Conservation (phyloP, 129 eudicot genomes). For the Oenanthe sinensis region DNA sequence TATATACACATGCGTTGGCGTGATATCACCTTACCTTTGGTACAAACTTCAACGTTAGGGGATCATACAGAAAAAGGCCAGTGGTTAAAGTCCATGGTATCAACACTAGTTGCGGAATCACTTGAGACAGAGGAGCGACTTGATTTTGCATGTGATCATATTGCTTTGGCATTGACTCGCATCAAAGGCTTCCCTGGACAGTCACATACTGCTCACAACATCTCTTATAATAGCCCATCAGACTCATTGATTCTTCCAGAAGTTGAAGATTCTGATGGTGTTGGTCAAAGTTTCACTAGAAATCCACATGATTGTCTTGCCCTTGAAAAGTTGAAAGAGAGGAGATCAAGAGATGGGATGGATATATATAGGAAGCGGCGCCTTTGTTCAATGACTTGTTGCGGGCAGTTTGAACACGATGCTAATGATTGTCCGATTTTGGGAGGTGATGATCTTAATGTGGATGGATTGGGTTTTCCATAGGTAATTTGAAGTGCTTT, state of each 20-base stretch:
- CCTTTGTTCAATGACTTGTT: constrained; percentile 50
- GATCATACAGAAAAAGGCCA: constrained; percentile 43
- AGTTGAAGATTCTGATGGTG: constrained; percentile 76
- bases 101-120: constrained; percentile 57
- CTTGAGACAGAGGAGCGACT: constrained; percentile 64
- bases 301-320: constrained; percentile 37
- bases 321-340: constrained; percentile 49
- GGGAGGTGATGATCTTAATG: constrained; percentile 45
- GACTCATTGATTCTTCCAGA: constrained; percentile 57
- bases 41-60: constrained; percentile 17
- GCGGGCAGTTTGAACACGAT: constrained; percentile 74
- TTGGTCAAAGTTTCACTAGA: constrained; percentile 51
- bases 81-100: constrained; percentile 57
- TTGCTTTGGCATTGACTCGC: constrained; percentile 48
- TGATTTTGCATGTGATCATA: constrained; percentile 55
- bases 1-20: constrained; percentile 82
- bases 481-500: constrained; percentile 24
- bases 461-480: constrained; percentile 54
- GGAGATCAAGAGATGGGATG: constrained; percentile 33
- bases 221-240: constrained; percentile 49
- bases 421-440: constrained; percentile 56
- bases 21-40: constrained; percentile 26
- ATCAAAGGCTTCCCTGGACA: constrained; percentile 55
- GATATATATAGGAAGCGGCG: constrained; percentile 52
- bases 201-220: constrained; percentile 24